These are phyloP conservation scores for Incumbomyces lentus DNA, from an alignment of 2,329 filamentous ascomycete species.

Conservation along the genomic window DNA sequence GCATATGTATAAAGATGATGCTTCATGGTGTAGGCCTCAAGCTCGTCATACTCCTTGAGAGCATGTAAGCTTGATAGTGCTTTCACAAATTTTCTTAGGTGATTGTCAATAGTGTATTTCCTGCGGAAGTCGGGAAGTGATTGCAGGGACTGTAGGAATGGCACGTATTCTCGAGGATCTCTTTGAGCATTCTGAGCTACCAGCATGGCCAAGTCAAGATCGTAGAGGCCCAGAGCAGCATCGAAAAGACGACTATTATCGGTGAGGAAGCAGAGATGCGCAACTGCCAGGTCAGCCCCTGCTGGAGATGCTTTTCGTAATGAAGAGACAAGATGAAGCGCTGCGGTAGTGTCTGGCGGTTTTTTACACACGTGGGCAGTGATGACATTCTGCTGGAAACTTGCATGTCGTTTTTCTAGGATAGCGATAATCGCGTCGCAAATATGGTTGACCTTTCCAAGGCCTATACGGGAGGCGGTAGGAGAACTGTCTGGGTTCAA, in stretches of 20 bases:
- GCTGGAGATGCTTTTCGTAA: conserved; percentile 46
- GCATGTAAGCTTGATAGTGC: conserved; percentile 67
- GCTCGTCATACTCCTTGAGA: conserved; percentile 64
- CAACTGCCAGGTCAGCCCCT: conserved; percentile 76
- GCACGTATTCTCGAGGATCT: conserved; percentile 88
- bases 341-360: conserved; percentile 80
- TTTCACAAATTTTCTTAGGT: conserved; percentile 65
- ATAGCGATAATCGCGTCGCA: conserved; percentile 72
- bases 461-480: conserved; percentile 7
- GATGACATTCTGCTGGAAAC: conserved; percentile 79
- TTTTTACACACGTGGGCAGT: conserved; percentile 90
- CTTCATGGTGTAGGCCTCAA: conserved; percentile 66
- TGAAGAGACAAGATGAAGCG: conserved; percentile 65
- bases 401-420: conserved; percentile 43
- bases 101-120: conserved; percentile 78
- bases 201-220: conserved; percentile 77
- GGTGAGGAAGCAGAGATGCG: conserved; percentile 94
- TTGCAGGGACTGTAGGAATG: conserved; percentile 83
- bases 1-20: conserved; percentile 70
- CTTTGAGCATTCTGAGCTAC: conserved; percentile 94
- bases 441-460: conserved; percentile 69
- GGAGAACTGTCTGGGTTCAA: conserved; percentile 19
- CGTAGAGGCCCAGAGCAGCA: conserved; percentile 78
- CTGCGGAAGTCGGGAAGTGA: conserved; percentile 59
- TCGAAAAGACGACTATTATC: conserved; percentile 90